These are phyloP conservation scores for Syzygium oleosum DNA, from an alignment of 345 rosid genomes.

Conservation along the genomic window DNA sequence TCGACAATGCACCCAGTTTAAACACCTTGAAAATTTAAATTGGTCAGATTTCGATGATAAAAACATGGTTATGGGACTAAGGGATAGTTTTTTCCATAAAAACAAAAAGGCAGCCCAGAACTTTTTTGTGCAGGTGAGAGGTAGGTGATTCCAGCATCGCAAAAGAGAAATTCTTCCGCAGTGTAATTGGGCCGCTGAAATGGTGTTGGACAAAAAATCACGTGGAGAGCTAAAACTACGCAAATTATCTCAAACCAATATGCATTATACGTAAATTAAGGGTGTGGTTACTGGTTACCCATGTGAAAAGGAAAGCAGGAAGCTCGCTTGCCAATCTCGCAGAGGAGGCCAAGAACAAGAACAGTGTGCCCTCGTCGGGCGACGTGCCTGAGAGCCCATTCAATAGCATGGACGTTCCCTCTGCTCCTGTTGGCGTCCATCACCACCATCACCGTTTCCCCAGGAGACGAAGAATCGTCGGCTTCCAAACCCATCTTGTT, in stretches of 20 bases:
- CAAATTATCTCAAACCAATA: neutral
- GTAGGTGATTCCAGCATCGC: neutral
- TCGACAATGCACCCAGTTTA: neutral
- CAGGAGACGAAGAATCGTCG: neutral
- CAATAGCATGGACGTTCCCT: conserved; percentile 24
- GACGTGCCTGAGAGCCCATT: conserved; percentile 40
- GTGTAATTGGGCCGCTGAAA: neutral
- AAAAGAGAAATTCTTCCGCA: neutral
- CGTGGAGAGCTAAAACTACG: neutral
- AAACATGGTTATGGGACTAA: neutral
- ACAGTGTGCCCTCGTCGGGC: conserved; percentile 26
- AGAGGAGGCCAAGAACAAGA: conserved; percentile 28
- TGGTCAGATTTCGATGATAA: neutral
- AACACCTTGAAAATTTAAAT: neutral
- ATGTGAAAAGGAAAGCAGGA: conserved; percentile 25
- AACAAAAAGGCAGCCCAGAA: neutral
- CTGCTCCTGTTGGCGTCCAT: conserved; percentile 24
- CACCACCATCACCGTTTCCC: conserved; percentile 26
- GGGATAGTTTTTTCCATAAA: neutral
- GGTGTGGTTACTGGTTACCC: conserved; percentile 9
- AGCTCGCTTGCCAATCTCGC: conserved; percentile 15
- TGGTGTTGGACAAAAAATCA: neutral
- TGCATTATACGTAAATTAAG: neutral
- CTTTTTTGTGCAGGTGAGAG: neutral
- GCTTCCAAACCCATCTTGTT: neutral